Conservation (phyloP, 2,329 filamentous ascomycete genomes). For the Colletotrichum karsti region DNA sequence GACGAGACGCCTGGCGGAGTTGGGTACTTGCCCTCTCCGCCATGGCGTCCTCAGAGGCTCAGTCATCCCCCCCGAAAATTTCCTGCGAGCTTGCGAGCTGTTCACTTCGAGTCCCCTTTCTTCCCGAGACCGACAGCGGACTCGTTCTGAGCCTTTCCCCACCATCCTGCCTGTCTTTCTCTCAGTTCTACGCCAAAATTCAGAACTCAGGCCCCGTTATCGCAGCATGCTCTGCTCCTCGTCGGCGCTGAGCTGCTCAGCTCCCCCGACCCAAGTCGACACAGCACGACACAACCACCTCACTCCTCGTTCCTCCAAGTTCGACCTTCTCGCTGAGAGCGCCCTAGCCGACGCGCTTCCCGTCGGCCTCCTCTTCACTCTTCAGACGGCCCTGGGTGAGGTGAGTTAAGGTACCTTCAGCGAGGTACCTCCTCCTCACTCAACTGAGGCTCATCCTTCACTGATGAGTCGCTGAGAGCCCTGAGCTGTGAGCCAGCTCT, state of each 20-base stretch:
- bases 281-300: neutral
- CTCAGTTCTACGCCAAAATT: neutral
- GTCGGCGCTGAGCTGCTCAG: neutral
- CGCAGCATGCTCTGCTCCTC: neutral
- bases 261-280: neutral
- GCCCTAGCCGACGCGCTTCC: neutral
- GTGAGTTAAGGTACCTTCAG: neutral
- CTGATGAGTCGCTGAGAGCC: neutral
- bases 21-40: slow-evolving; percentile 7
- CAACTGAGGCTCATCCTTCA: neutral
- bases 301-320: neutral
- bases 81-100: too few species aligned
- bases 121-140: slow-evolving; percentile 20
- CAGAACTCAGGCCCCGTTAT: slow-evolving; percentile 24
- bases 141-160: slow-evolving; percentile 9
- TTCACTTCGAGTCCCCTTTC: neutral
- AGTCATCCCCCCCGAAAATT: neutral
- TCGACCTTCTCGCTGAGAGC: neutral
- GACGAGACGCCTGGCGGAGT: neutral
- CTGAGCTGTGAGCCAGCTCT: neutral
- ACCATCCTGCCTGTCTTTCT: neutral
- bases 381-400: neutral
- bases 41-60: too few species aligned
- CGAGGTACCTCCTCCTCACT: neutral
- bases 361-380: neutral